These are phyloP conservation scores for Acephala macrosclerotiorum DNA, from an alignment of 2,329 filamentous ascomycete species.

Conservation along the genomic window DNA sequence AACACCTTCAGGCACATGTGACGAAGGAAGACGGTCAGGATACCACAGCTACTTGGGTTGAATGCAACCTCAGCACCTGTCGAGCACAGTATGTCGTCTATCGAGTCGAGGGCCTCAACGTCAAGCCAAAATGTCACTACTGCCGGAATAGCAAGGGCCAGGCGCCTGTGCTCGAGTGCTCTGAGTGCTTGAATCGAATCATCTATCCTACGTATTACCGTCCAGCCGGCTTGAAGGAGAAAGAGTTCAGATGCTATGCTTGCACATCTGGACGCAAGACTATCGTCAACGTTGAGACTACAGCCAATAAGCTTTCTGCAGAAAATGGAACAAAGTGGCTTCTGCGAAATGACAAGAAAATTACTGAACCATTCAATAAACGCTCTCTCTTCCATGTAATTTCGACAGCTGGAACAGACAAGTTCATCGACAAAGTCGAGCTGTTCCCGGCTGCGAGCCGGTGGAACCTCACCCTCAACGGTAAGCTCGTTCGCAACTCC, in stretches of 20 bases:
- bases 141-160: constrained; percentile 21
- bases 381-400: constrained; percentile 30
- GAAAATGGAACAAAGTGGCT: constrained; percentile 30
- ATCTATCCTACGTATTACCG: constrained; percentile 29
- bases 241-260: constrained; percentile 27
- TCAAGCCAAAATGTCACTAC: constrained; percentile 34
- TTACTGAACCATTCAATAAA: constrained; percentile 27
- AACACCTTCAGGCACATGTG: constrained; percentile 17
- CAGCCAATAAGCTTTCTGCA: constrained; percentile 14
- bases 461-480: constrained; percentile 20
- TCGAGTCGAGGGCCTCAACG: constrained; percentile 23
- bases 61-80: constrained; percentile 29
- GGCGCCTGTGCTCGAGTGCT: constrained; percentile 28
- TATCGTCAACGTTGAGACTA: constrained; percentile 28
- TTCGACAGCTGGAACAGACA: constrained; percentile 14
- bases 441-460: constrained; percentile 21
- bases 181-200: constrained; percentile 28
- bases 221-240: constrained; percentile 13
- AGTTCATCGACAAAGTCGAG: constrained; percentile 23
- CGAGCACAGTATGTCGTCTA: constrained; percentile 36
- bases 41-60: constrained; percentile 30
- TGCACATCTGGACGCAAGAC: constrained; percentile 25
- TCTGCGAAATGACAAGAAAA: constrained; percentile 26
- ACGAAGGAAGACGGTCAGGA: constrained; percentile 25
- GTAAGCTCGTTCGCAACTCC: constrained; percentile 29